Base-by-base conservation (phyloP, 345 rosid genomes). In the Brassica incana region DNA sequence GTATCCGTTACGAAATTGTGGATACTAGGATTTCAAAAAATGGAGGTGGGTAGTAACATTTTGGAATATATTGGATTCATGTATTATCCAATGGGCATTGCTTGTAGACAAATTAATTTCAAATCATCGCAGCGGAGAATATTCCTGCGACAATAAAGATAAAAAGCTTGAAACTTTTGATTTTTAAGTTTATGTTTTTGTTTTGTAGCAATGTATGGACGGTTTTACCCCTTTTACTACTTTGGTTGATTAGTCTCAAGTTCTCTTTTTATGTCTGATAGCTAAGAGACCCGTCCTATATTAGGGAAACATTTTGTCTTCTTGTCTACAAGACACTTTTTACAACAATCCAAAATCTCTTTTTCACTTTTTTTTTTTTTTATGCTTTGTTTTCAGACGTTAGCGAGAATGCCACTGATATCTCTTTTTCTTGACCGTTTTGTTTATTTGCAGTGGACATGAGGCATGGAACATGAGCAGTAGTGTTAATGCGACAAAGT, bases 391-490 rank as follows among this genome's bases (percentile, higher is more conserved):
- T 62, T 32, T 72, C 61, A 62, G 65, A 63, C 12, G 29, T 56
- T 81, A 64, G 45, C 72, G 18, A 70, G 5, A 65, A 18, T 43
- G 64, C 69, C 68, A 81, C 69, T 71, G 62, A 65, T 35, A 61
- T 18, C 20, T 65, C 9, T 61, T 5, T 56, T 65, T 33, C 52
- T 66, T 66, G 50, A 65, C 73, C 70, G 52, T 78, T 73, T 69
- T 52, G 63, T 78, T 72, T 69, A 15, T 14, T 72, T 77, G 84
- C 88, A 92, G 97, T 77, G 84, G 77, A 81, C 85, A 84, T 32
- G 92, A 90, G 66, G 80, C 88, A 43, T 84, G 86, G 81, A 73
- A 66, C 63, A 69, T 35, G 67, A 69, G 74, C 43, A 59, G 80
- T 45, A 59, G 80, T 33, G 83, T 32, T n/a, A 72, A 70, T 62